Percentiles rank a stretch among this genome's conserved stretches.
These are phyloP conservation scores for Papiliotrema fonsecae DNA, from an alignment of 1,284 basidiomycete genomes.

Conservation along the genomic window DNA sequence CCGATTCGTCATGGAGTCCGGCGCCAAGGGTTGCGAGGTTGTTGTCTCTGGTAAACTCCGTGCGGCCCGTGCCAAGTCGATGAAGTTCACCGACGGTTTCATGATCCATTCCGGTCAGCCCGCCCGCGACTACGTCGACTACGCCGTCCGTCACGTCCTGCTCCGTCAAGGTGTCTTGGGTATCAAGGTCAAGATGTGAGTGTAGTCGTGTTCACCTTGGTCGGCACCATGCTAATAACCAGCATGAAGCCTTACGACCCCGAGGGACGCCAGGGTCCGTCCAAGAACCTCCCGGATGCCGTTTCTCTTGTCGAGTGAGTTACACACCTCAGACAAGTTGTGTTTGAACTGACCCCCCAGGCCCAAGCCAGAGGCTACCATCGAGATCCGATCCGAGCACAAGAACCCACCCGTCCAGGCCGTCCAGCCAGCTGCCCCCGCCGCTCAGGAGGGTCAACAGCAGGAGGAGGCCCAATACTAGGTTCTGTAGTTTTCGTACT, in stretches of 20 bases:
- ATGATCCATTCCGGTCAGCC: conserved; percentile 99
- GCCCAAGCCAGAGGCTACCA: conserved; percentile 56
- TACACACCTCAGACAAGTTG: conserved; percentile 27
- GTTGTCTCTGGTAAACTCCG: conserved; percentile 99
- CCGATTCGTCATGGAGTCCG: conserved; percentile 99
- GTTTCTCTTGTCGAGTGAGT: conserved; percentile 75
- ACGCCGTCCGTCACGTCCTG: conserved; percentile 96
- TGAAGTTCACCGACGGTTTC: conserved; percentile 99
- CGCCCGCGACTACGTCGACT: conserved; percentile 91
- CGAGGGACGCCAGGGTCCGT: conserved; percentile 79
- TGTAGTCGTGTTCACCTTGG: conserved; percentile 6
- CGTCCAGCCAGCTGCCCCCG: conserved; percentile 25
- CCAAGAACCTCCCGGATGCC: conserved; percentile 92
- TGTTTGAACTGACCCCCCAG: conserved; percentile 19
- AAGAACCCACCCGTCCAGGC: conserved; percentile 38
- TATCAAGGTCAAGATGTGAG: conserved; percentile 99
- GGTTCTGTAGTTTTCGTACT: neutral
- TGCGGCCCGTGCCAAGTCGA: conserved; percentile 98
- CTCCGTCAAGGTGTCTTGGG: conserved; percentile 99
- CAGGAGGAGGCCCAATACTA: conserved; percentile 8
- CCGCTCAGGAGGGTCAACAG: conserved; percentile 12
- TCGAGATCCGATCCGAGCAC: conserved; percentile 50
- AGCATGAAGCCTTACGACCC: conserved; percentile 98
- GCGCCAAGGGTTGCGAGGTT: conserved; percentile 99
- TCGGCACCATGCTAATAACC: conserved; percentile 8